Evolutionary conservation across 2,329 filamentous ascomycete genomes (phyloP), one percentile per base, ranked within the genome.

Genomic region (Paramyrothecium roridum): DNA sequence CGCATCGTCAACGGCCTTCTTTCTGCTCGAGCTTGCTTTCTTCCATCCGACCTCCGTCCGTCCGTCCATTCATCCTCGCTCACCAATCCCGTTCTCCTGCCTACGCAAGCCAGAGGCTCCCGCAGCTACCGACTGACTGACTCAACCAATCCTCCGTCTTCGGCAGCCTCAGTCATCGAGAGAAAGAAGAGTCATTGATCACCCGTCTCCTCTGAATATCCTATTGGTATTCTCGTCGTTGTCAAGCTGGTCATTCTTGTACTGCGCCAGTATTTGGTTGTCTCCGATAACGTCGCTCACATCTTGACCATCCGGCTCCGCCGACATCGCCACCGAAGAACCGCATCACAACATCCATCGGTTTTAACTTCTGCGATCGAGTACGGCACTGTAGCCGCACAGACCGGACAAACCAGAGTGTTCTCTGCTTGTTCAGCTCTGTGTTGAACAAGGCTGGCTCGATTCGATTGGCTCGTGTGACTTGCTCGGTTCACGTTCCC

Each of bases 21-120:
- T 68, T 66, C 66, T 68, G 67, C 65, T 71, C 64, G 63, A 70
- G 65, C 65, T 70, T 72, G 63, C 65, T 59, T 61, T 64, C 61
- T 61, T 62, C 61, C 62, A 56, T 57, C 58, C 59, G 56, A 52
- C 59, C 53, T 56, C 57, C 53, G 19, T 52, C 58, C 56, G 53
- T 54, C 56, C 56, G 57, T 52, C 54, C 56, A 55, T 56, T 10
- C 26, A 58, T 56, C 52, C 52, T 49, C 50, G 54, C 43, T 52
- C 55, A 54, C 40, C 58, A 60, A 63, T 59, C 62, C 48, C 45
- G 53, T 53, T 54, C 48, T 52, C 43, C 60, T 56, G 56, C 56
- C 59, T 52, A 62, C 50, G 59, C 62, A 63, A 66, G 57, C 59
- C 61, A 50, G 56, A 58, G 26, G 57, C 59, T 62, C 57, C 55